Conservation (phyloP, 1,139 yeast species). For the Protomyces macrosporus region DNA sequence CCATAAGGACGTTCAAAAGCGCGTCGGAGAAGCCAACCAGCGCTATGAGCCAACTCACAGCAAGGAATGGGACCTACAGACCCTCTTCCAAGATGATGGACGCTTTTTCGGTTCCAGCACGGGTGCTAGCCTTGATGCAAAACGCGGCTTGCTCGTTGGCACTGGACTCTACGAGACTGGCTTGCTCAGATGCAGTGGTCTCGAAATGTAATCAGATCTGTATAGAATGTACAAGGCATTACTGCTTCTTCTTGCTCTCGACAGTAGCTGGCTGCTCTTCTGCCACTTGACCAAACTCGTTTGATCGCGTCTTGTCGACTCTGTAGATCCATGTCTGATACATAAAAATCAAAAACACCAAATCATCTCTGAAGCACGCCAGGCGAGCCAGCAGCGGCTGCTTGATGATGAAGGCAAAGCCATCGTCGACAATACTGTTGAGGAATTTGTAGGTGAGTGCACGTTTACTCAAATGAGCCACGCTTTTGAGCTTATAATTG, state of each 20-base stretch:
- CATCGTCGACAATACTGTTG: slow-evolving; percentile 44
- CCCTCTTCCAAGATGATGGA: slow-evolving; percentile 19
- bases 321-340: slow-evolving; percentile 43
- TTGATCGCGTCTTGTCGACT: slow-evolving; percentile 42
- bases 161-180: slow-evolving; percentile 19
- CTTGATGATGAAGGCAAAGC: slow-evolving; percentile 44
- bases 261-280: slow-evolving; percentile 33
- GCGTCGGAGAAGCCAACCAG: background rate
- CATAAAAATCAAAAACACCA: slow-evolving; percentile 41
- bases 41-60: slow-evolving; percentile 6
- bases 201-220: background rate
- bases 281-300: slow-evolving; percentile 44
- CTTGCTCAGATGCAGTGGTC: slow-evolving; percentile 10
- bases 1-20: background rate
- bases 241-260: background rate
- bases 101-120: slow-evolving; percentile 4
- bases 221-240: background rate
- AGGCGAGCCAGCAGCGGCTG: slow-evolving; percentile 35
- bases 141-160: background rate
- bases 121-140: slow-evolving; percentile 4
- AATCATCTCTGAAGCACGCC: slow-evolving; percentile 44
- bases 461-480: slow-evolving; percentile 44
- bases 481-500: slow-evolving; percentile 43
- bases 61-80: slow-evolving; percentile 7
- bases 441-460: slow-evolving; percentile 44